Conservation (phyloP, 345 rosid genomes). For the Cardamine occulta region DNA sequence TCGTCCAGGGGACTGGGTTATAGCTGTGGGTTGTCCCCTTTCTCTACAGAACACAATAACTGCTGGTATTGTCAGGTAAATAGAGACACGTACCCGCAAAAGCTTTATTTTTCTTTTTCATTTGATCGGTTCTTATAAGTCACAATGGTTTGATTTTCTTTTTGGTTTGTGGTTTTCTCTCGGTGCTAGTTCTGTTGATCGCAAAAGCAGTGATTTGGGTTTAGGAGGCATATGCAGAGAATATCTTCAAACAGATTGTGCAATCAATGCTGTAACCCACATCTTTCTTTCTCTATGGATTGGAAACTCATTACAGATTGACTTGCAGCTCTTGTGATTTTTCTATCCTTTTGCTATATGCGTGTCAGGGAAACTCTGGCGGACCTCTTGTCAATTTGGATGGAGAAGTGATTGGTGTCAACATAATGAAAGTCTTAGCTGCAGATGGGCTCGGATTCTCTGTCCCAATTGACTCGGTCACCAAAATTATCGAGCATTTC, state of each 20-base stretch:
- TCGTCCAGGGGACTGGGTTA: constrained; percentile 96
- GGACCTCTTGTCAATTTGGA: constrained; percentile 92
- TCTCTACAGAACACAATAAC: constrained; percentile 91
- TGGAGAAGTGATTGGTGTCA: constrained; percentile 90
- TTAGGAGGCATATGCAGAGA: constrained; percentile 84
- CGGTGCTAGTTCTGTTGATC: constrained; percentile 78
- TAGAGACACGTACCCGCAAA: not conserved
- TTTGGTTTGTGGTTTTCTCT: too few species aligned
- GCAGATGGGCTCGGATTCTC: constrained; percentile 87
- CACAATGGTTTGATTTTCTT: not conserved
- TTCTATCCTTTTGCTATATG: constrained; percentile 7
- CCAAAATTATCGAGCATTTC: constrained; percentile 81
- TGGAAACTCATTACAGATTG: not conserved
- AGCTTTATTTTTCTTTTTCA: not conserved
- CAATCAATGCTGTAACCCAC: constrained; percentile 73
- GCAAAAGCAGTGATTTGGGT: constrained; percentile 96
- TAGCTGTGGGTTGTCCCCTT: constrained; percentile 92
- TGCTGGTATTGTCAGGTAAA: constrained; percentile 90
- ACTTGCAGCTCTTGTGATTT: not conserved
- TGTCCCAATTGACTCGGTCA: constrained; percentile 78
- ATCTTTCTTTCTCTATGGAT: not conserved
- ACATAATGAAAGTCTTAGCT: constrained; percentile 79
- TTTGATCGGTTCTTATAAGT: constrained; percentile 13
- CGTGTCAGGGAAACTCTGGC: constrained; percentile 85
- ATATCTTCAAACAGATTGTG: constrained; percentile 88